Evolutionary conservation across 176 grass and related monocot genomes (phyloP).

Genomic region (Hordeum marinum): DNA sequence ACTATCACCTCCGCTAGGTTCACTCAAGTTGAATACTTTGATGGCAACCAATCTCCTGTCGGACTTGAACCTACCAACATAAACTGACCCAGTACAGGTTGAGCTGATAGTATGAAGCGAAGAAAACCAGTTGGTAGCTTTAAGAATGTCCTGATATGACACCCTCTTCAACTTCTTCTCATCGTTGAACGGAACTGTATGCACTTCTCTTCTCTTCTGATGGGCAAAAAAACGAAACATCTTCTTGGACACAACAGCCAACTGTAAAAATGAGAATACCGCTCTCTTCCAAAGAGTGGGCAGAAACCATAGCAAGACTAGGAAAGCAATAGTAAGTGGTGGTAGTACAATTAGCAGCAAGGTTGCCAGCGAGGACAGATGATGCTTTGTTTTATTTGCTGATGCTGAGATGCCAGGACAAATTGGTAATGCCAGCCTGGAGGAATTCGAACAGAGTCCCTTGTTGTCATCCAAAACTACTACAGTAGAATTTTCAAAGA

Average conservation of each 20-base stretch:
- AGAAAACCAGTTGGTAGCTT: slow-evolving; percentile 35
- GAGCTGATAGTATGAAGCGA: background rate
- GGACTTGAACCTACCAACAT: slow-evolving; percentile 20
- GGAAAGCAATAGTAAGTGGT: background rate
- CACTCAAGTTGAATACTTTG: slow-evolving; percentile 30
- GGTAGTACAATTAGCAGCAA: background rate
- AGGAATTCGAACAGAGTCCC: background rate
- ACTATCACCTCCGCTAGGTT: background rate
- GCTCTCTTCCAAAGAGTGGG: too few species aligned
- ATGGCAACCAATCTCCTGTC: background rate
- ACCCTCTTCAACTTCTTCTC: slow-evolving; percentile 14
- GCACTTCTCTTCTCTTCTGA: background rate
- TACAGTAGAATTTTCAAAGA: background rate
- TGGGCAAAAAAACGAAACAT: background rate
- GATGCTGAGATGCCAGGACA: background rate
- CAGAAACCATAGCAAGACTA: background rate
- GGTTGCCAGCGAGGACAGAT: background rate
- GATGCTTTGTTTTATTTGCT: background rate
- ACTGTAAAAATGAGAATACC: too few species aligned
- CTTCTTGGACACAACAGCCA: too few species aligned
- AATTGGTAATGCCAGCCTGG: background rate
- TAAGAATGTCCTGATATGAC: slow-evolving; percentile 16
- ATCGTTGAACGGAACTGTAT: background rate
- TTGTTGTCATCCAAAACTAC: background rate
- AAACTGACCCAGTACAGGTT: slow-evolving; percentile 1